Conservation (phyloP, 345 rosid genomes). For the Ceriops zippeliana region DNA sequence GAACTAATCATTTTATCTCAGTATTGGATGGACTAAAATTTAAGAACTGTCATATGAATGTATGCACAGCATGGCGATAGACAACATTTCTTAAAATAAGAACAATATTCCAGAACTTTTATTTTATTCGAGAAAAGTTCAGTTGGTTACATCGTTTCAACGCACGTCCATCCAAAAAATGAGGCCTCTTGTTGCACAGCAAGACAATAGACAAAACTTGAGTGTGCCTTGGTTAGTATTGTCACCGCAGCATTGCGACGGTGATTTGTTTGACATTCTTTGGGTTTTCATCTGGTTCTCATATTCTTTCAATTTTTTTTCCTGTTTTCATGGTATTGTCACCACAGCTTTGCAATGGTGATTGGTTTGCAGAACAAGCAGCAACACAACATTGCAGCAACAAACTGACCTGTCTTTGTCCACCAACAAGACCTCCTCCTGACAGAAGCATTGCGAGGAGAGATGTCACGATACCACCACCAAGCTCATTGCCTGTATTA, state of each 20-base stretch:
- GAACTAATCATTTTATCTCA: no score
- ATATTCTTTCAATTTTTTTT: background rate
- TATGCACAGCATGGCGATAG: no score
- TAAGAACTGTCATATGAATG: no score
- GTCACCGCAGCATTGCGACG: no score
- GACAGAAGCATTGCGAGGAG: slow-evolving; percentile 58
- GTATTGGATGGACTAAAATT: no score
- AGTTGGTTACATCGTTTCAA: no score
- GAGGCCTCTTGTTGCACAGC: background rate
- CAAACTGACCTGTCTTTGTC: slow-evolving; percentile 45
- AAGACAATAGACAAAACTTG: background rate
- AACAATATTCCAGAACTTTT: no score
- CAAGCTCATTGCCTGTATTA: slow-evolving; percentile 22
- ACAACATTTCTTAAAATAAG: no score
- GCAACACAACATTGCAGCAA: background rate
- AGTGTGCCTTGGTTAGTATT: background rate
- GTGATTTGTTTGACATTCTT: no score
- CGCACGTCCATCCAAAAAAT: background rate
- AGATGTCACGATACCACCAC: slow-evolving; percentile 51
- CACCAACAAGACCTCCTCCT: slow-evolving; percentile 40
- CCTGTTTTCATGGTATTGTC: background rate
- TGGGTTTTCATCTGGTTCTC: background rate
- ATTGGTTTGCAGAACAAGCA: background rate
- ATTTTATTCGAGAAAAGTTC: no score
- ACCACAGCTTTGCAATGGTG: background rate